These are phyloP conservation scores for Comarum palustre DNA, from an alignment of 306 rosid genomes.

Conservation along the genomic window DNA sequence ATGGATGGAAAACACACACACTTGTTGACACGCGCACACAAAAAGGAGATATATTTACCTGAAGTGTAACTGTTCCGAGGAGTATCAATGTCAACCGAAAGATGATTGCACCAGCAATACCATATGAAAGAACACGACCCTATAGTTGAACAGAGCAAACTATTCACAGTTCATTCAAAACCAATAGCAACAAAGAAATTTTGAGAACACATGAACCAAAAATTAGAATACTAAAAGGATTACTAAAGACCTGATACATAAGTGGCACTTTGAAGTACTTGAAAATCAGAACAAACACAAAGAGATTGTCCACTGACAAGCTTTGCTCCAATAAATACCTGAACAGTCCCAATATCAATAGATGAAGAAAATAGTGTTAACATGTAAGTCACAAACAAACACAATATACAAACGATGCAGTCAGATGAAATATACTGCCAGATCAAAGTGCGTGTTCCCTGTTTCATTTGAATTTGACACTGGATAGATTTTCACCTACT, in stretches of 20 bases:
- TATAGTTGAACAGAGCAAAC: constrained; percentile 32
- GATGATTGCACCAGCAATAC: constrained; percentile 84
- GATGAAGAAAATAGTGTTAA: background rate
- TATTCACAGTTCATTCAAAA: constrained; percentile 16
- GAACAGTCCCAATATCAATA: constrained; percentile 6
- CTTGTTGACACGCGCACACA: background rate
- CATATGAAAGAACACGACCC: constrained; percentile 91
- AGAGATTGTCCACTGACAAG: constrained; percentile 89
- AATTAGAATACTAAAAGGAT: constrained; percentile 21
- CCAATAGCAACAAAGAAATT: constrained; percentile 8
- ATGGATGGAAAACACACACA: background rate
- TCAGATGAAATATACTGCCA: background rate
- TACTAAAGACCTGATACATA: constrained; percentile 64
- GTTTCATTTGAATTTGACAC: background rate
- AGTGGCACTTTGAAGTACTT: constrained; percentile 87
- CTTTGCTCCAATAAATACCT: constrained; percentile 96
- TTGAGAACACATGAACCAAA: constrained; percentile 17
- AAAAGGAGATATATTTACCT: constrained; percentile 45
- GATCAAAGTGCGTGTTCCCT: background rate
- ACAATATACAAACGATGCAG: background rate
- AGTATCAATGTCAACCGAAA: constrained; percentile 72
- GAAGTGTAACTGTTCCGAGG: constrained; percentile 78
- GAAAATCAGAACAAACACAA: constrained; percentile 85
- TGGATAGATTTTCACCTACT: background rate
- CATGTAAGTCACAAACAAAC: background rate